These are phyloP conservation scores for Tolypocladium guangdongense DNA, from an alignment of 2,329 filamentous ascomycete species.

Conservation along the genomic window DNA sequence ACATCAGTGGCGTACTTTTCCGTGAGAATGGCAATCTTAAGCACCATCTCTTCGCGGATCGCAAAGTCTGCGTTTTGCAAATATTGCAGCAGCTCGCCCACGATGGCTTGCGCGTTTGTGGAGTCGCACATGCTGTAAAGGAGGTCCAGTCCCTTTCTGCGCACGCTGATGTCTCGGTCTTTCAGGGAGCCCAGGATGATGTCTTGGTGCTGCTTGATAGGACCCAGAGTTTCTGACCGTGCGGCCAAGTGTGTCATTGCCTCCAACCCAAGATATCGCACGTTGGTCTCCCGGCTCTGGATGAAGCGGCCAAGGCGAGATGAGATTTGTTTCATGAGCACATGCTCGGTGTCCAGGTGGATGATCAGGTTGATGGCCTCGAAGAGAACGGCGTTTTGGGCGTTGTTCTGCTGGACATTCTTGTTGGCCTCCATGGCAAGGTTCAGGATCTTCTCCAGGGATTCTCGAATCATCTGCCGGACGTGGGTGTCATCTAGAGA, in stretches of 20 bases:
- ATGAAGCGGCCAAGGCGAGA: conserved; percentile 88
- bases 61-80: conserved; percentile 95
- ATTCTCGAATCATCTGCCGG: conserved; percentile 82
- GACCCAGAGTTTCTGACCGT: conserved; percentile 83
- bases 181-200: conserved; percentile 91
- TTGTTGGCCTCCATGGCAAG: conserved; percentile 88
- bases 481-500: conserved; percentile 76
- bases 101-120: conserved; percentile 86
- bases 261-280: conserved; percentile 88
- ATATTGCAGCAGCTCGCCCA: conserved; percentile 86
- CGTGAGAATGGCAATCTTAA: conserved; percentile 96
- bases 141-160: conserved; percentile 87
- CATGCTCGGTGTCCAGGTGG: conserved; percentile 89
- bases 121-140: conserved; percentile 99
- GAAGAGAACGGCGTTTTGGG: conserved; percentile 93
- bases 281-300: conserved; percentile 92
- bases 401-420: conserved; percentile 98
- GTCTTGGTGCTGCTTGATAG: conserved; percentile 95
- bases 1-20: conserved; percentile 98
- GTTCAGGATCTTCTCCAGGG: conserved; percentile 82
- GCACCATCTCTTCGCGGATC: conserved; percentile 96
- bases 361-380: conserved; percentile 98
- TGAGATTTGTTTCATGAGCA: conserved; percentile 93
- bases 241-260: conserved; percentile 98
- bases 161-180: conserved; percentile 93